Conservation (phyloP, 179 eudicot species). For the Carnegiea gigantea region DNA sequence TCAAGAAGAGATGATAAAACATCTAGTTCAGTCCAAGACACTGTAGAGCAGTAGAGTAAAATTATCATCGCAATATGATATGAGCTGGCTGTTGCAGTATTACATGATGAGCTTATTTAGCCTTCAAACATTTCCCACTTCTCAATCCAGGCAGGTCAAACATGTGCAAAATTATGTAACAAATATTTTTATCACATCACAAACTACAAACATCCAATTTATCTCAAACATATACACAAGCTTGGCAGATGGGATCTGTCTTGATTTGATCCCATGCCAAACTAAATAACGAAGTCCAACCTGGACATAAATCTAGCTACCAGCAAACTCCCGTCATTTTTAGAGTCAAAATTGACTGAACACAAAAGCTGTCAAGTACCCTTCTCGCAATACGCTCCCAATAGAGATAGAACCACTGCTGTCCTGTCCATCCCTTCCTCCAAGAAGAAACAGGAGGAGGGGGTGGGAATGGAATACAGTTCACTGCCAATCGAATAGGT, state of each 20-base stretch:
- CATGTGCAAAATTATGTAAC: neutral
- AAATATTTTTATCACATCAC: neutral
- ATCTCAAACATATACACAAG: neutral
- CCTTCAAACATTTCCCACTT: neutral
- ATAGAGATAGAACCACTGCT: neutral
- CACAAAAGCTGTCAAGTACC: neutral
- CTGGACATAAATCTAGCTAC: neutral
- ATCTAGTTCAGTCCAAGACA: too few relatives aligned
- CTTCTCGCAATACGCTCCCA: neutral
- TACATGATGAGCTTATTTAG: neutral
- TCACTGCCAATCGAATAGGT: neutral
- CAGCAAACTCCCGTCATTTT: neutral
- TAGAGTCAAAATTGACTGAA: neutral
- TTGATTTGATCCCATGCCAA: neutral
- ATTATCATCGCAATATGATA: too few relatives aligned
- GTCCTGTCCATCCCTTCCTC: neutral
- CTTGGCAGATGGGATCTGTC: neutral
- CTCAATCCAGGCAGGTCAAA: neutral
- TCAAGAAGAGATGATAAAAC: too few relatives aligned
- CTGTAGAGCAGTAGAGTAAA: too few relatives aligned
- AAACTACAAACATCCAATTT: neutral
- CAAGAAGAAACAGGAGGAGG: neutral
- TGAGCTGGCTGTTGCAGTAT: too few relatives aligned
- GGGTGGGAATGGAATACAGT: neutral
- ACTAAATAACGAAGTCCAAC: neutral